phyloP scores from a whole-genome alignment of 2,329 filamentous ascomycete genomes.

The Fulvia fulva region DNA sequence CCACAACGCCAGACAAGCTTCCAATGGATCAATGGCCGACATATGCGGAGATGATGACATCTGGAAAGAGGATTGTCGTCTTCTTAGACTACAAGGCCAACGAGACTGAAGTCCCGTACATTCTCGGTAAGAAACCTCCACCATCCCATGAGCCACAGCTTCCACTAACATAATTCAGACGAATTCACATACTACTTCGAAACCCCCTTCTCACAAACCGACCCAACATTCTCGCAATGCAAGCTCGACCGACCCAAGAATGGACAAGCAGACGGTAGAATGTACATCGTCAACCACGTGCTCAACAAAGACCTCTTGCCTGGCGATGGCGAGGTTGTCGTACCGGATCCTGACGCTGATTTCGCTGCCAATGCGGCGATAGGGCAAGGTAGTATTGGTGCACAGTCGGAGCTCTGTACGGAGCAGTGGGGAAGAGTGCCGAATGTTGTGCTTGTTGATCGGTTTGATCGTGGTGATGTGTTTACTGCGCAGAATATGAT shows the following conservation, averaged over 20 bases:
- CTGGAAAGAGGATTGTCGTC: constrained; percentile 63
- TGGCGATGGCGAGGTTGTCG: constrained; percentile 22
- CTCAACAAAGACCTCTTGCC: constrained; percentile 40
- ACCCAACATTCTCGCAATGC: constrained; percentile 41
- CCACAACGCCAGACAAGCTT: constrained; percentile 22
- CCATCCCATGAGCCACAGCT: background rate
- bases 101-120: constrained; percentile 71
- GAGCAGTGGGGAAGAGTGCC: constrained; percentile 36
- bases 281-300: constrained; percentile 49
- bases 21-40: constrained; percentile 71
- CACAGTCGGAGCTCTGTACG: constrained; percentile 39
- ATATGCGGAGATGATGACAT: constrained; percentile 67
- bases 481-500: constrained; percentile 39
- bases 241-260: constrained; percentile 42
- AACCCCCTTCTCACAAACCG: constrained; percentile 38
- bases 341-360: constrained; percentile 40
- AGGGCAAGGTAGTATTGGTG: constrained; percentile 45
- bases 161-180: background rate
- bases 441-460: constrained; percentile 44
- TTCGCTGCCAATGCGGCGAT: constrained; percentile 41
- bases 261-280: constrained; percentile 36
- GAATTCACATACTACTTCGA: constrained; percentile 43
- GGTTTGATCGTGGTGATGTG: constrained; percentile 42
- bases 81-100: constrained; percentile 81
- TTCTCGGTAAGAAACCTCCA: constrained; percentile 70